Conservation (phyloP, 1,139 yeast genomes). For the Yamadazyma sp. region DNA sequence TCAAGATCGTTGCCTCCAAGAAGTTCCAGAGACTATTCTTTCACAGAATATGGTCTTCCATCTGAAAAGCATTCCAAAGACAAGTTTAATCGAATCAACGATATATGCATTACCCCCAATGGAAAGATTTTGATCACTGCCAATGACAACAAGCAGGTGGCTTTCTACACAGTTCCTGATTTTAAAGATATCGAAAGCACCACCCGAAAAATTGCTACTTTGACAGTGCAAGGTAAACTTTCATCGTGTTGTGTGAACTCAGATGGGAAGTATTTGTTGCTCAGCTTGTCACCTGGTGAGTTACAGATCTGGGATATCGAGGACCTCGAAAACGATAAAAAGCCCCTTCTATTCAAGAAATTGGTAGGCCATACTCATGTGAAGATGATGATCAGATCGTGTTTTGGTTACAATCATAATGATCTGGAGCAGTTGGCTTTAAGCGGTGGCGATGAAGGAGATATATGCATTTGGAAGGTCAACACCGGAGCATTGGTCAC, state of each 20-base stretch:
- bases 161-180: conserved; percentile 48
- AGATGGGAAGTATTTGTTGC: conserved; percentile 51
- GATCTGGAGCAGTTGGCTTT: conserved; percentile 66
- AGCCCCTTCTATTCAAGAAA: conserved; percentile 53
- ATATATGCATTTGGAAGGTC: conserved; percentile 78
- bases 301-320: conserved; percentile 72
- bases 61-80: not conserved
- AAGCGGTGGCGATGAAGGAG: conserved; percentile 84
- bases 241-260: conserved; percentile 43
- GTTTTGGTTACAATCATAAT: conserved; percentile 60
- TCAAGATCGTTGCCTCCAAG: not conserved
- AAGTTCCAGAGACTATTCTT: conserved; percentile 4
- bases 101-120: conserved; percentile 61
- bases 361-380: conserved; percentile 73
- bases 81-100: conserved; percentile 58
- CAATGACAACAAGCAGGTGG: conserved; percentile 58
- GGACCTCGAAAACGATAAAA: conserved; percentile 16
- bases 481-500: conserved; percentile 70
- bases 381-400: conserved; percentile 69
- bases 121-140: conserved; percentile 64
- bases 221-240: conserved; percentile 36
- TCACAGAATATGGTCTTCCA: not conserved
- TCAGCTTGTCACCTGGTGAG: conserved; percentile 75
- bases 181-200: conserved; percentile 33
- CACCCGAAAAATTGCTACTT: conserved; percentile 34